Base-by-base conservation (phyloP, 306 rosid genomes). In the Vigna hirtella region DNA sequence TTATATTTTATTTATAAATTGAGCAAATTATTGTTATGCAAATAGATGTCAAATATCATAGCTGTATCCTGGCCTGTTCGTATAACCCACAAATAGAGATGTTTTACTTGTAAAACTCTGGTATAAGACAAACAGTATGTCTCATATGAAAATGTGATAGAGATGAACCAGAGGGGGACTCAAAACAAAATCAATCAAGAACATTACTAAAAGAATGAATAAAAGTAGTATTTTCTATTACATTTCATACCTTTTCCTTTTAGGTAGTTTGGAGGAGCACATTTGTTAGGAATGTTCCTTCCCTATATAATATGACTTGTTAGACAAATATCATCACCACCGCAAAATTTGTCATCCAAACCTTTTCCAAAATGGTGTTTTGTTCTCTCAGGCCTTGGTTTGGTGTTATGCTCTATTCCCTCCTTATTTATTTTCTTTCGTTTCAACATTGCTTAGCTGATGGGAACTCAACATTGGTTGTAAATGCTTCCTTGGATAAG, bases 261-360 rank as follows among this genome's bases (percentile, higher is more conserved):
- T 55, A 2, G 16, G 68, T 63, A 34, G 45, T 15, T 32, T 34
- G 47, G 22, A 62, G 45, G 42, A 13, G 20, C 20, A 59, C 20
- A 15, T 59, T 59, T 3, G 47, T 32, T 15, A 16, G 45, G 3
- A 62, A 16, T 34, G 10, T 1, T 40, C 28, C 17, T 17, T 38
- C 28, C 9, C 10, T 65, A 65, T 65, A 65, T 65, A 65, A 65
- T 65, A 17, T 18, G 70, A 65, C 20, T 65, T 18, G 51, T 38
- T 38, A 40, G 16, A 40, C 10, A 17, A 65, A 36, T 4, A 63
- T 36, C 34, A 3, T 30, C 40, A 59, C 30, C 28, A 18, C 18
- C 61, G 18, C 20, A 63, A 6, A 36, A 4, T 62, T n/a, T 8
- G 69, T 62, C 49, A n/a, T 36, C 13, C 38, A 36, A 64, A 36